Base-by-base conservation (phyloP, 495 filamentous ascomycete genomes). In the Penicillium cosmopolitanum region DNA sequence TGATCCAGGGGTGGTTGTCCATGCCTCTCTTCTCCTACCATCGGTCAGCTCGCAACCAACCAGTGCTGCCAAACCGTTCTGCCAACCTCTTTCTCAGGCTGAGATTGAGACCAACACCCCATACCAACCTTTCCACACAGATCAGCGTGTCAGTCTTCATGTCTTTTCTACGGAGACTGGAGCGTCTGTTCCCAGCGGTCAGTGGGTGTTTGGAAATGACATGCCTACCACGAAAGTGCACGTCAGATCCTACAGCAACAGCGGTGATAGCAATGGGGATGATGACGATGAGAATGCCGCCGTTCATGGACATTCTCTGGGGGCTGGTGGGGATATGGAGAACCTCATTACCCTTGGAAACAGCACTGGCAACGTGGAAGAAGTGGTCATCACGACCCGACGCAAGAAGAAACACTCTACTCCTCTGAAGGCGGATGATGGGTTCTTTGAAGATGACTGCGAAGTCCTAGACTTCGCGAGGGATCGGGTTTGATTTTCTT, bases 361-460 rank as follows among this genome's bases (percentile, higher is more conserved):
- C 62, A 83, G 79, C 61, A 84, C 82, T n/a, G 87, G 87, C 33
- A 87, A 89, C 53, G 81, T 85, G 47, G 88, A 90, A 70, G 87
- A 92, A 72, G 86, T 96, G 31, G 85, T 94, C 36, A 85, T 93
- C 21, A 94, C 90, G 10, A 94, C 90, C 2, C 78, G 91, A 43
- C 77, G 89, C 75, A 75, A 89, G 83, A 75, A 87, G 80, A 66
- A 66, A 73, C 69, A 68, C 69, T 62, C 66, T 12, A 58, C 66
- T 50, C 62, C 68, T 54, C 74, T 60, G 59, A 82, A 81, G 23
- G 84, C 85, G 15, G 89, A 87, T 34, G 89, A 93, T 38, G 92
- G 91, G 4, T 95, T 97, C 72, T 97, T 97, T 65, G 93, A 97
- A 71, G 92, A 97, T 67, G 93, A 95, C 69, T 94, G 90, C 66